These are phyloP conservation scores for Stagonosporopsis cucurbitacearum DNA, from an alignment of 2,329 filamentous ascomycete genomes.

Conservation along the genomic window DNA sequence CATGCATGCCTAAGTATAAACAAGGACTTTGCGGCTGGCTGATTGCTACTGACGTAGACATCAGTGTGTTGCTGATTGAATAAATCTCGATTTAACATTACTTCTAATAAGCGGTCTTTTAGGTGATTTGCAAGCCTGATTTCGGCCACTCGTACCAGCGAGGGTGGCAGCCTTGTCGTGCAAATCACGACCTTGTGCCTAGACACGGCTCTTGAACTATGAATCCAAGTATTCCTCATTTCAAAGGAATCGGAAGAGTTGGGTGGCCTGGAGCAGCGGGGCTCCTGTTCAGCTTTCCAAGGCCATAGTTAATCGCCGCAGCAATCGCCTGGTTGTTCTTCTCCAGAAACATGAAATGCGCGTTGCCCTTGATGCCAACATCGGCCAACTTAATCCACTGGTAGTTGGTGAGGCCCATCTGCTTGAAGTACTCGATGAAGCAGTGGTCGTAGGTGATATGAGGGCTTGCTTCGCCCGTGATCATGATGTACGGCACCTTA, in stretches of 20 bases:
- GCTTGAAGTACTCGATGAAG: conserved; percentile 34
- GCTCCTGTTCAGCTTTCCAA: conserved; percentile 4
- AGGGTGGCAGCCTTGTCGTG: too few species aligned
- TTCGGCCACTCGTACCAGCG: too few species aligned
- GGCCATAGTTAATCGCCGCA: conserved; percentile 18
- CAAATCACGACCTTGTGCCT: too few species aligned
- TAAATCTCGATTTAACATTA: too few species aligned
- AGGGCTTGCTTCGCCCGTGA: conserved; percentile 40
- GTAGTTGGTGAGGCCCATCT: conserved; percentile 53
- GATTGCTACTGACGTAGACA: too few species aligned
- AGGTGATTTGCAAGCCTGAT: too few species aligned
- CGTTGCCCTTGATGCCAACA: conserved; percentile 59
- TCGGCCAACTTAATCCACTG: conserved; percentile 56
- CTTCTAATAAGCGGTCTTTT: too few species aligned
- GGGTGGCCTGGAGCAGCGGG: conserved; percentile 14
- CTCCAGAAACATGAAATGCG: conserved; percentile 63
- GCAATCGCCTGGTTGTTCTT: conserved; percentile 58
- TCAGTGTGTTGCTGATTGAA: too few species aligned
- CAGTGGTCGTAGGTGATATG: conserved; percentile 46
- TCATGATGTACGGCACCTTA: conserved; percentile 39
- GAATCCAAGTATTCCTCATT: neutral
- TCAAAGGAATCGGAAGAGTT: neutral
- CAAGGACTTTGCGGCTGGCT: too few species aligned
- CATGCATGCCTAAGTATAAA: too few species aligned
- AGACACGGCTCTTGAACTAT: too few species aligned